These are phyloP conservation scores for Penicillium sp. DNA, from an alignment of 2,329 filamentous ascomycete species.

Conservation along the genomic window DNA sequence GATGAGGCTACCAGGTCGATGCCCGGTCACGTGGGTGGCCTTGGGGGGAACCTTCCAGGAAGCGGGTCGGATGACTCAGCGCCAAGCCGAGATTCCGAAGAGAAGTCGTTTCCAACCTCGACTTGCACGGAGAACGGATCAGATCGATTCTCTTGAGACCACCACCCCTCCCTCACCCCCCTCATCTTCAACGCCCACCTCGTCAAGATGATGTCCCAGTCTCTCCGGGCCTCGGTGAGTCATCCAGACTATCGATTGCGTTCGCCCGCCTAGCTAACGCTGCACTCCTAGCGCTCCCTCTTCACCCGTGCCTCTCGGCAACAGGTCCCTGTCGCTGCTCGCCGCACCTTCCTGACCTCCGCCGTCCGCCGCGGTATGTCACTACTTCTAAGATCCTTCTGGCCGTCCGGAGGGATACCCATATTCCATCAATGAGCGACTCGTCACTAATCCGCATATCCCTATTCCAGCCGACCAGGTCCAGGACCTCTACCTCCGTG, in stretches of 20 bases:
- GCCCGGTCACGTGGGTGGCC: slow-evolving; percentile 15
- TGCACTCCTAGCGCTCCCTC: slow-evolving; percentile 56
- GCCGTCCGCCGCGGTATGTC: slow-evolving; percentile 63
- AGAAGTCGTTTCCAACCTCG: slow-evolving; percentile 31
- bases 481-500: slow-evolving; percentile 95
- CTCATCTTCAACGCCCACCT: slow-evolving; percentile 28
- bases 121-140: slow-evolving; percentile 28
- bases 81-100: slow-evolving; percentile 29
- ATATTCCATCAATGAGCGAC: slow-evolving; percentile 26
- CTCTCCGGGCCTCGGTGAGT: slow-evolving; percentile 62
- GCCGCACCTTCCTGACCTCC: slow-evolving; percentile 65
- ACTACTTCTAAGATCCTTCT: slow-evolving; percentile 18
- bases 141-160: slow-evolving; percentile 26
- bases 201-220: slow-evolving; percentile 60
- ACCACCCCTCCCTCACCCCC: slow-evolving; percentile 25
- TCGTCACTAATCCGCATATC: slow-evolving; percentile 24
- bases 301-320: slow-evolving; percentile 62
- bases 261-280: slow-evolving; percentile 14
- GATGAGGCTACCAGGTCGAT: slow-evolving; percentile 7
- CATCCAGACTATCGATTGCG: slow-evolving; percentile 2
- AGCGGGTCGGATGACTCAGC: slow-evolving; percentile 17
- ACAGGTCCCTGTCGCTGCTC: slow-evolving; percentile 56
- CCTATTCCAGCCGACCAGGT: slow-evolving; percentile 81
- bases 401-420: background rate
- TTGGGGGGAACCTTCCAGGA: too few relatives aligned